These are phyloP conservation scores for Trichoderma pleuroti DNA, from an alignment of 2,329 filamentous ascomycete genomes.

Conservation along the genomic window DNA sequence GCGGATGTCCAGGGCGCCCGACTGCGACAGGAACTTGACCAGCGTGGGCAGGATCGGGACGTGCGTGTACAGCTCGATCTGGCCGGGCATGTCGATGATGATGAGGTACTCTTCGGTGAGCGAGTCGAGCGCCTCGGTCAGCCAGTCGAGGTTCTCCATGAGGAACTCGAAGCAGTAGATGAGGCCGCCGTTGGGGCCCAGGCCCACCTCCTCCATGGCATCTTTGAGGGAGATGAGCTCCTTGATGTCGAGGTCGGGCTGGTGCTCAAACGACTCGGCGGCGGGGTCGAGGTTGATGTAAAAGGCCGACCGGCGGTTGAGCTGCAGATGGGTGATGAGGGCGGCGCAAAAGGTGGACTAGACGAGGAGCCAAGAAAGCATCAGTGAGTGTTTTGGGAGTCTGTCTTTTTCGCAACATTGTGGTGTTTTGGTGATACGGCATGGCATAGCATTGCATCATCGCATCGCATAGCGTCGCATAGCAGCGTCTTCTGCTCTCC, in stretches of 20 bases:
- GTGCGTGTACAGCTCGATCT: conserved; percentile 98
- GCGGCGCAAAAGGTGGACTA: conserved; percentile 94
- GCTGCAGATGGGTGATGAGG: conserved; percentile 87
- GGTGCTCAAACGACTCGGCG: conserved; percentile 86
- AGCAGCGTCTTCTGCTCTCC: background rate
- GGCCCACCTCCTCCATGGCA: conserved; percentile 91
- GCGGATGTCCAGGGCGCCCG: conserved; percentile 80
- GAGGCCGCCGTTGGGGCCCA: conserved; percentile 87
- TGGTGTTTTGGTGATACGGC: background rate
- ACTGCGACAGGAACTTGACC: conserved; percentile 73
- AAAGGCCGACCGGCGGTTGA: conserved; percentile 89
- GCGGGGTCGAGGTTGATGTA: conserved; percentile 98
- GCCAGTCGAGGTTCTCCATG: conserved; percentile 88
- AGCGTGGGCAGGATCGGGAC: conserved; percentile 86
- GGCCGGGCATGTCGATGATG: conserved; percentile 97
- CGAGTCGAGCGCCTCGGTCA: conserved; percentile 78
- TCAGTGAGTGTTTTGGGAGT: background rate
- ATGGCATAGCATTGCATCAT: background rate
- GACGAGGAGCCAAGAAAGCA: background rate
- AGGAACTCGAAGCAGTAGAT: conserved; percentile 98
- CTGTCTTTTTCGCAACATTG: background rate
- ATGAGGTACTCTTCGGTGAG: conserved; percentile 94
- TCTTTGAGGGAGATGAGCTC: conserved; percentile 90
- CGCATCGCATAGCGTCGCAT: background rate
- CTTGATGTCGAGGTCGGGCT: conserved; percentile 91